These are phyloP conservation scores for Cladosporium sp. DNA, from an alignment of 2,329 filamentous ascomycete species.

Conservation along the genomic window DNA sequence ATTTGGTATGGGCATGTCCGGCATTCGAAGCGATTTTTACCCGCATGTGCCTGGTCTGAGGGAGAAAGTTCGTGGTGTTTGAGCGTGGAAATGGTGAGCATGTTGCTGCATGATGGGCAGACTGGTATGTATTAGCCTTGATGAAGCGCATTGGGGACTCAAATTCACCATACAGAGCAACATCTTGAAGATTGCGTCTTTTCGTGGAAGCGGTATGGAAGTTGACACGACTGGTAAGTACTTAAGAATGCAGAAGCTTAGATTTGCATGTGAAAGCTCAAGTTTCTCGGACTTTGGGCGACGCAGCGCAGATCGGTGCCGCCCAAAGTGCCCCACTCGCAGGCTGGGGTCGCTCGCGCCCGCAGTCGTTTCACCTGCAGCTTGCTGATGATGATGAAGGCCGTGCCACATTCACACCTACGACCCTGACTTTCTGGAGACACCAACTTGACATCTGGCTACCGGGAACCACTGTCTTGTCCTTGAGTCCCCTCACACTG, in stretches of 20 bases:
- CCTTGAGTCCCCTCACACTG: no score
- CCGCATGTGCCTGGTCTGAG: slow-evolving; percentile 37
- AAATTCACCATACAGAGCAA: not conserved
- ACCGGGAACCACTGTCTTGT: no score
- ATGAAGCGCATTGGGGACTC: not conserved
- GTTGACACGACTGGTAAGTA: no score
- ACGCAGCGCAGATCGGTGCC: not conserved
- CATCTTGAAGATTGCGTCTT: not conserved
- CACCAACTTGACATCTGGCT: not conserved
- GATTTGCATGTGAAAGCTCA: slow-evolving; percentile 12
- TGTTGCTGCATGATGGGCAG: slow-evolving; percentile 80
- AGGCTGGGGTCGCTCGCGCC: not conserved
- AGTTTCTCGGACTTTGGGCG: slow-evolving; percentile 9
- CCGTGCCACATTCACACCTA: slow-evolving; percentile 2
- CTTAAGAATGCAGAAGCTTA: not conserved
- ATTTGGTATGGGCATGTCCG: slow-evolving; percentile 93
- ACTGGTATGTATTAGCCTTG: slow-evolving; percentile 44
- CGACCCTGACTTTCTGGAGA: not conserved
- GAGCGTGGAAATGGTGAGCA: slow-evolving; percentile 65
- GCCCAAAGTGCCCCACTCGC: not conserved
- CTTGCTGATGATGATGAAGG: not conserved
- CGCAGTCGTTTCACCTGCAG: slow-evolving; percentile 9
- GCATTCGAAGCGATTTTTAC: slow-evolving; percentile 82
- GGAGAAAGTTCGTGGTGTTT: slow-evolving; percentile 31
- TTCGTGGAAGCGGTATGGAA: not conserved